Base-by-base conservation (phyloP, 768 basidiomycete species). In the Amyloporia xantha region DNA sequence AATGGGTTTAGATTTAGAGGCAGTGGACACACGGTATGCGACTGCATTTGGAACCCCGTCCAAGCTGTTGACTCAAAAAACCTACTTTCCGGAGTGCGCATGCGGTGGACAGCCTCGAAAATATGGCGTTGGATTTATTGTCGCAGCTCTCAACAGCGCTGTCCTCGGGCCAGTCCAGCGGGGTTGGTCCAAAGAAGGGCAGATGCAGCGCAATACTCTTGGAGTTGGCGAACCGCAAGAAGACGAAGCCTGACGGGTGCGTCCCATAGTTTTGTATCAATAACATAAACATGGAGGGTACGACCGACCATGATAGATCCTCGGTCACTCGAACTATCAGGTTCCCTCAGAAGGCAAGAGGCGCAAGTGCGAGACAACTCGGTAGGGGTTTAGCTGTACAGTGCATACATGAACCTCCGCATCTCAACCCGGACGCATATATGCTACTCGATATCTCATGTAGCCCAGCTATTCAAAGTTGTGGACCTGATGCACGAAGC, bases 401-500 rank as follows among this genome's bases (percentile, higher is more conserved):
- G 7, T 9, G n/a, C 24, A 6, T 5, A 11, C 4, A 6, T 15
- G 10, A 44, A 10, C 10, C n/a, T 9, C 15, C 9, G 26, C 26
- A 28, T 36, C 13, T 27, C 20, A 4, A 10, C 13, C 12, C 20
- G 12, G 11, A 37, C 41, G 47, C 49, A 19, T 35, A 33, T 15
- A 20, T 12, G 35, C 27, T 35, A 13, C n/a, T 15, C 35, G 28
- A 44, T 36, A 28, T 5, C 21, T 36, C 5, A 25, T 35, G 21
- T 53, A 91, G 89, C 89, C 2, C 84, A 83, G 57, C 60, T 91
- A 7, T 72, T 90, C 55, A 74, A 71, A 23, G 74, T 88, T 3
- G 66, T 86, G 41, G 79, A 88, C 54, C 62, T 81, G 40, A 74
- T 79, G n/a, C 84, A 91, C 55, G 82, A 83, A 55, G 84, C 84